phyloP scores from a whole-genome alignment of 495 filamentous ascomycete genomes.

The Darksidea phi region DNA sequence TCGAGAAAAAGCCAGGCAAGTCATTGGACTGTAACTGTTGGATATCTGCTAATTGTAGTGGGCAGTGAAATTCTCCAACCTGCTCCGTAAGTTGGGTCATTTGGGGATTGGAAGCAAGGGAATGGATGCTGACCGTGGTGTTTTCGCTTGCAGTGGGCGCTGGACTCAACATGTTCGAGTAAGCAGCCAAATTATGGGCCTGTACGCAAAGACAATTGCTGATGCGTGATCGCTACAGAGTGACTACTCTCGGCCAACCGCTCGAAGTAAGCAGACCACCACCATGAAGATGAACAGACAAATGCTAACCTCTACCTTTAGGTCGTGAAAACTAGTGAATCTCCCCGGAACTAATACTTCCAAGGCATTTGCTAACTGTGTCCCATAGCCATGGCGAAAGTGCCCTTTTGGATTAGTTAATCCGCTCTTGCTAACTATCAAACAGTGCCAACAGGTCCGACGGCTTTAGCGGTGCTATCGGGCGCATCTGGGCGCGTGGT shows the following conservation, averaged over 20 bases:
- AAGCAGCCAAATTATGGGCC: too few species aligned
- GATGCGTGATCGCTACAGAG: conserved; percentile 59
- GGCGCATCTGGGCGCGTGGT: conserved; percentile 88
- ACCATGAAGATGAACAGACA: too few species aligned
- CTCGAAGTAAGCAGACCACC: too few species aligned
- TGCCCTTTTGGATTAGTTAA: too few species aligned
- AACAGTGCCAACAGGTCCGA: conserved; percentile 90
- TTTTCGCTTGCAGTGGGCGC: conserved; percentile 64
- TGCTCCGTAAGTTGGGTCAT: conserved; percentile 62
- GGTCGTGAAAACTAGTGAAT: conserved; percentile 99
- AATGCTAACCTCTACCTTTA: conserved; percentile 55
- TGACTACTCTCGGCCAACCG: conserved; percentile 87
- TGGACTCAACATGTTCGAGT: conserved; percentile 96
- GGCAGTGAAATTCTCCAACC: conserved; percentile 98
- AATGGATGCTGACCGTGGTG: conserved; percentile 26
- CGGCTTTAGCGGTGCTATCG: conserved; percentile 76
- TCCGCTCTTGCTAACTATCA: too few species aligned
- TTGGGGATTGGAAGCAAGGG: not conserved
- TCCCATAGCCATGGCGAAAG: too few species aligned
- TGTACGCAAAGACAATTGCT: too few species aligned
- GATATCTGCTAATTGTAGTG: too few species aligned
- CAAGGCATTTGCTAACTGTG: too few species aligned
- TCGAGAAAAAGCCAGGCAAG: conserved; percentile 99
- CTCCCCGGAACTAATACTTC: too few species aligned
- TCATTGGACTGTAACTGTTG: too few species aligned